Evolutionary conservation across 768 basidiomycete species (phyloP).

Genomic region (Dictyophora rubrovolvata): DNA sequence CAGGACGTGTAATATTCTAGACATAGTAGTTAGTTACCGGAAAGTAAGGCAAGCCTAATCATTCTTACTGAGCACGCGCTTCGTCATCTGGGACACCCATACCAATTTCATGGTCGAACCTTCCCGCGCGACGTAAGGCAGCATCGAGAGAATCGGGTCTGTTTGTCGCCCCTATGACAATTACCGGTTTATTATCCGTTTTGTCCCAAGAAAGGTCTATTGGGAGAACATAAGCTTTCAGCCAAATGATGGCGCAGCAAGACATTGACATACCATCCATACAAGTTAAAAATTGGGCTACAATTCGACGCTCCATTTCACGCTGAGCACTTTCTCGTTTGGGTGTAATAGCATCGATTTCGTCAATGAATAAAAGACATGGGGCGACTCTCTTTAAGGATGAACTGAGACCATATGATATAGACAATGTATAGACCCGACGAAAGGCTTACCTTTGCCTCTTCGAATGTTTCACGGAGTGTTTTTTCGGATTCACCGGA

Average conservation of each 20-base stretch:
- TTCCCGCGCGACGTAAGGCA: conserved; percentile 83
- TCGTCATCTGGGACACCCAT: conserved; percentile 95
- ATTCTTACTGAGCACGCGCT: conserved; percentile 73
- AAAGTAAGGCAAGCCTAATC: not conserved
- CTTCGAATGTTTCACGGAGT: conserved; percentile 90
- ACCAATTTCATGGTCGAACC: conserved; percentile 96
- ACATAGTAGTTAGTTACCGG: not conserved
- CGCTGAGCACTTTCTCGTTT: conserved; percentile 96
- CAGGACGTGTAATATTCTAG: conserved; percentile 79
- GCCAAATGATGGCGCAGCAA: not conserved
- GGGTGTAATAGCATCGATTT: conserved; percentile 95
- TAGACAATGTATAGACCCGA: not conserved
- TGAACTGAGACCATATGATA: not conserved
- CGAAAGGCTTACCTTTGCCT: conserved; percentile 66
- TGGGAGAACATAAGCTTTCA: not conserved
- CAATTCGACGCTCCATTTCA: conserved; percentile 96
- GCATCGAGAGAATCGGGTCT: conserved; percentile 91
- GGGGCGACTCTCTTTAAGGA: conserved; percentile 67
- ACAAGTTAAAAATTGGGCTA: conserved; percentile 94
- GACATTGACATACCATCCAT: conserved; percentile 74
- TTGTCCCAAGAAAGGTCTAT: conserved; percentile 93
- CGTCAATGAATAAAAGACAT: conserved; percentile 92
- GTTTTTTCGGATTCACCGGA: conserved; percentile 98
- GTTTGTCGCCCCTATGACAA: conserved; percentile 95
- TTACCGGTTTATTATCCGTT: conserved; percentile 82